A percentile compares a stretch with the other conserved stretches of the same genome.
Evolutionary conservation across 495 filamentous ascomycete species (phyloP).

Genomic region (Aspergillus campestris): DNA sequence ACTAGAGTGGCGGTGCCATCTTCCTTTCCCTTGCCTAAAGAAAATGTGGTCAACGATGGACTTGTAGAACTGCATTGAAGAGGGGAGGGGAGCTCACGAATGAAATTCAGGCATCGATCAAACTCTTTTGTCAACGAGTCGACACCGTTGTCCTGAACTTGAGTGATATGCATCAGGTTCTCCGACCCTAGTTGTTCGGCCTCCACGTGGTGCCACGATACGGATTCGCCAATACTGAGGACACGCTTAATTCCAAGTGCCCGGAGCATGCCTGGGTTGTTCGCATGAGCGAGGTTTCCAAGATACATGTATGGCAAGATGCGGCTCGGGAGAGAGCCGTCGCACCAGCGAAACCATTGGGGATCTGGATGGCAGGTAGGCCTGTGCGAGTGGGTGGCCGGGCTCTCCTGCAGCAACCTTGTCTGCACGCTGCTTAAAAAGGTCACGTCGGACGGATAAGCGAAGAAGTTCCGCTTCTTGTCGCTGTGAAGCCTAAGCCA

Average conservation of each 20-base stretch:
- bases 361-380: slow-evolving; percentile 46
- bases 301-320: slow-evolving; percentile 94
- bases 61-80: not conserved
- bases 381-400: slow-evolving; percentile 16
- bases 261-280: slow-evolving; percentile 75
- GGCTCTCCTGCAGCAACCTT: slow-evolving; percentile 55
- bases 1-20: slow-evolving; percentile 83
- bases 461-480: slow-evolving; percentile 87
- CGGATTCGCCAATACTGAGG: slow-evolving; percentile 86
- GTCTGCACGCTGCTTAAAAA: slow-evolving; percentile 67
- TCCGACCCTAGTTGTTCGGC: slow-evolving; percentile 59
- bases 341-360: slow-evolving; percentile 72
- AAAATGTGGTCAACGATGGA: slow-evolving; percentile 1
- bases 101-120: slow-evolving; percentile 79
- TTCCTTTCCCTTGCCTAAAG: slow-evolving; percentile 60
- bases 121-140: slow-evolving; percentile 86
- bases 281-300: slow-evolving; percentile 85
- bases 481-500: slow-evolving; percentile 79
- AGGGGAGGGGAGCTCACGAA: slow-evolving; percentile 51
- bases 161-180: slow-evolving; percentile 68
- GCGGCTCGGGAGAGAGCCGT: slow-evolving; percentile 83
- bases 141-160: slow-evolving; percentile 94
- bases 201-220: slow-evolving; percentile 67
- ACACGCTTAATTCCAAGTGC: slow-evolving; percentile 79
- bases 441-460: slow-evolving; percentile 81